These are phyloP conservation scores for Hymenochaete sp. DNA, from an alignment of 1,284 basidiomycete species.

Conservation along the genomic window DNA sequence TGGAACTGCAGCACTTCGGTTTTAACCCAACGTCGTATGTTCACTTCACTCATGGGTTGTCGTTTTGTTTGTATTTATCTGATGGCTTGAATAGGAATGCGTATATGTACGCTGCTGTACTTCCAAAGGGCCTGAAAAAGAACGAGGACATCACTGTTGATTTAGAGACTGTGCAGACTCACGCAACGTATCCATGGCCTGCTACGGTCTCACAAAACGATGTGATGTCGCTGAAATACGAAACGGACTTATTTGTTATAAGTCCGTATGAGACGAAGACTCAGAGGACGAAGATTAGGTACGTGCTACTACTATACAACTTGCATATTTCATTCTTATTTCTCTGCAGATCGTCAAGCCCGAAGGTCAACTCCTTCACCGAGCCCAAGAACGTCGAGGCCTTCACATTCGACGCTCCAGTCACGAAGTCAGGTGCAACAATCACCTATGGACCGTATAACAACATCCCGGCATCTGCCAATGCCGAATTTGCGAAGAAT, in stretches of 20 bases:
- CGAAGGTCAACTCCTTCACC: constrained; percentile 63
- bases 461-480: constrained; percentile 57
- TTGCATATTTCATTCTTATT: constrained; percentile 10
- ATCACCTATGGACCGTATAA: constrained; percentile 86
- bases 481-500: constrained; percentile 43
- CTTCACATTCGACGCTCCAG: constrained; percentile 48
- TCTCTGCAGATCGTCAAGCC: constrained; percentile 48
- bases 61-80: constrained; percentile 4
- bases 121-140: constrained; percentile 39
- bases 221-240: constrained; percentile 74
- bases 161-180: constrained; percentile 66
- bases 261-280: constrained; percentile 77
- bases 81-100: constrained; percentile 25
- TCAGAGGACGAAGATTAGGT: constrained; percentile 84
- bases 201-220: constrained; percentile 66
- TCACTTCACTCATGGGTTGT: constrained; percentile 29
- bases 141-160: constrained; percentile 66
- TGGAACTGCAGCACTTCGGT: constrained; percentile 45
- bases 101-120: constrained; percentile 33
- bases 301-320: constrained; percentile 23
- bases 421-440: constrained; percentile 70
- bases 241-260: constrained; percentile 65
- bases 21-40: constrained; percentile 44
- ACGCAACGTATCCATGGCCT: constrained; percentile 72
- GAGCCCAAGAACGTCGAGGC: constrained; percentile 46